Evolutionary conservation across 805 yeast species (phyloP).

Genomic region (Sugiyamaella marilandica): DNA sequence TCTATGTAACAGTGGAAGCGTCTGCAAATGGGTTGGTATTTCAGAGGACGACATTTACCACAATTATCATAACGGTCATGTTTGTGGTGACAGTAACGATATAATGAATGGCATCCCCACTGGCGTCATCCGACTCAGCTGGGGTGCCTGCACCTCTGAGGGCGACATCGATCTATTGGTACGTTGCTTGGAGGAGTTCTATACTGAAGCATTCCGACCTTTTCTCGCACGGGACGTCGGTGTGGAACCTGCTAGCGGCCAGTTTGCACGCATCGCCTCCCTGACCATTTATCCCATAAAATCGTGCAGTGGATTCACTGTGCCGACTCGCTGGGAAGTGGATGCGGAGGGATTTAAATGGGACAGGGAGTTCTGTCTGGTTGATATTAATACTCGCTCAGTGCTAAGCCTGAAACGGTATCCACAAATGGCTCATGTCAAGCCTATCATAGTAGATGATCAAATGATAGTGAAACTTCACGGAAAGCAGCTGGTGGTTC

Average conservation of each 20-base stretch:
- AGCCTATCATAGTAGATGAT: constrained; percentile 29
- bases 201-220: constrained; percentile 15
- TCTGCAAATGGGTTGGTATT: constrained; percentile 27
- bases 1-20: constrained; percentile 42
- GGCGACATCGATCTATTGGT: constrained; percentile 35
- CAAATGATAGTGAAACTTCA: constrained; percentile 17
- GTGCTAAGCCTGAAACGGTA: constrained; percentile 35
- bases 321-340: constrained; percentile 32
- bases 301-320: constrained; percentile 37
- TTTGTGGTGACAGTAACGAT: constrained; percentile 42
- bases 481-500: constrained; percentile 11
- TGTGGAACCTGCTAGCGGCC: not conserved
- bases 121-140: constrained; percentile 40
- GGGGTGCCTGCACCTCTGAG: constrained; percentile 38
- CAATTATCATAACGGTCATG: constrained; percentile 36
- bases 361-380: constrained; percentile 38
- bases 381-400: constrained; percentile 28
- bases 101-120: constrained; percentile 36
- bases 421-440: constrained; percentile 35
- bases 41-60: constrained; percentile 29
- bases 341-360: constrained; percentile 33
- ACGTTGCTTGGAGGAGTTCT: constrained; percentile 27
- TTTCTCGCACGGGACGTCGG: not conserved
- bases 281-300: constrained; percentile 41
- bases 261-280: constrained; percentile 18